These are phyloP conservation scores for Borealophlyctis nickersoniae DNA, from an alignment of 192 early-diverging fungal species.

Conservation along the genomic window DNA sequence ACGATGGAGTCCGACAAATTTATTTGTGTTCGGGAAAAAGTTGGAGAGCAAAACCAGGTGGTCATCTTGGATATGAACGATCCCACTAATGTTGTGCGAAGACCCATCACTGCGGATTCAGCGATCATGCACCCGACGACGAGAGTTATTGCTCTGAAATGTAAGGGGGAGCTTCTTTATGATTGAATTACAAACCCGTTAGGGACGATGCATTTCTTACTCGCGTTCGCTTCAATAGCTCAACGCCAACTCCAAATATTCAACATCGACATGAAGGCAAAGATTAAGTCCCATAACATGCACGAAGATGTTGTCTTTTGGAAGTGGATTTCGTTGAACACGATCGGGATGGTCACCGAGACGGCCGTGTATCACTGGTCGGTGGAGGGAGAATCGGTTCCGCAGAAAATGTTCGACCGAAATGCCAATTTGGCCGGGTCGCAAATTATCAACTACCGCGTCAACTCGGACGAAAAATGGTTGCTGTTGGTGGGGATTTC, in stretches of 20 bases:
- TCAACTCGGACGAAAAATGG: conserved; percentile 91
- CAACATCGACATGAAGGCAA: conserved; percentile 92
- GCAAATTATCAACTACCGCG: conserved; percentile 96
- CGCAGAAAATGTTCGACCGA: conserved; percentile 91
- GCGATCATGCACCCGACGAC: conserved; percentile 96
- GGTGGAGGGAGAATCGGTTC: conserved; percentile 83
- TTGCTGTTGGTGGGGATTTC: conserved; percentile 92
- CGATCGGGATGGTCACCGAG: conserved; percentile 85
- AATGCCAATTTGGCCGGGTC: conserved; percentile 75
- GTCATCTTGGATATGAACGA: conserved; percentile 94
- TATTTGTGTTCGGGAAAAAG: conserved; percentile 94
- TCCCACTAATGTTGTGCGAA: conserved; percentile 72
- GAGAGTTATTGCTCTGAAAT: conserved; percentile 95
- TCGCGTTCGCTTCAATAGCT: conserved; percentile 48
- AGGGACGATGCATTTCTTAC: conserved; percentile 4
- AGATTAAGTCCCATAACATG: conserved; percentile 92
- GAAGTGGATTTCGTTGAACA: conserved; percentile 90
- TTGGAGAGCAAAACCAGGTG: conserved; percentile 81
- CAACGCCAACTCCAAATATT: conserved; percentile 92
- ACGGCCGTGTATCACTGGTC: conserved; percentile 94
- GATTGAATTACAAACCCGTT: too few relatives aligned
- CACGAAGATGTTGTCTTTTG: conserved; percentile 90
- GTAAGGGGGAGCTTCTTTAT: conserved; percentile 34
- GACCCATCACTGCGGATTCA: conserved; percentile 95
- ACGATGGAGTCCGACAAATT: conserved; percentile 98